Conservation (phyloP, 164 flowering plant species). For the Echeveria elegans region DNA sequence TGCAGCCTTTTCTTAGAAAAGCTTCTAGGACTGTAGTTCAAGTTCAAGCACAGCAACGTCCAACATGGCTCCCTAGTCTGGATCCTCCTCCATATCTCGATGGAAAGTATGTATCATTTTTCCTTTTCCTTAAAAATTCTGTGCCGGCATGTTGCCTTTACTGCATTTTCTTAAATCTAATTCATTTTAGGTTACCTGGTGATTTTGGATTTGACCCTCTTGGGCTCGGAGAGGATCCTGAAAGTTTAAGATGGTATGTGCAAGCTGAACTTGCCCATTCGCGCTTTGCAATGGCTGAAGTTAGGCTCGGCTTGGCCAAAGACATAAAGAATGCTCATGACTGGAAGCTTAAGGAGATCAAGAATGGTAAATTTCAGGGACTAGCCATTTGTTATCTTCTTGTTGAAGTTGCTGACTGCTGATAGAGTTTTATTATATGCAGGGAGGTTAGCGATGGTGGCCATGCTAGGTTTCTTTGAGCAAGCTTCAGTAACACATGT, state of each 20-base stretch:
- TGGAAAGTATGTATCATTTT: constrained; percentile 60
- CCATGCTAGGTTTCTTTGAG: constrained; percentile 78
- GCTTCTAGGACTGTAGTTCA: constrained; percentile 15
- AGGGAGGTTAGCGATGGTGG: constrained; percentile 91
- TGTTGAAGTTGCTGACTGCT: neutral
- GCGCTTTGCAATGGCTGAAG: constrained; percentile 97
- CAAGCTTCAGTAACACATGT: constrained; percentile 74
- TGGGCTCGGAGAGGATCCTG: constrained; percentile 91
- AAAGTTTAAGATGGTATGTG: constrained; percentile 81
- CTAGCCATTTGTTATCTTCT: constrained; percentile 10
- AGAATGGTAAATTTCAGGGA: constrained; percentile 44
- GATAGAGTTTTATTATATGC: constrained; percentile 37
- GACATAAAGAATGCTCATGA: constrained; percentile 53
- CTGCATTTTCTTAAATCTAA: neutral
- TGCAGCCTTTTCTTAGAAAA: constrained; percentile 15
- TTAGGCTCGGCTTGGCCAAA: constrained; percentile 84
- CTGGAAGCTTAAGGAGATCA: constrained; percentile 88
- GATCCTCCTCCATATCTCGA: constrained; percentile 85
- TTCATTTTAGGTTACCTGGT: constrained; percentile 48
- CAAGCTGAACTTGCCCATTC: constrained; percentile 92
- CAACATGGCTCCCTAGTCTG: constrained; percentile 93
- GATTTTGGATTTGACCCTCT: constrained; percentile 96
- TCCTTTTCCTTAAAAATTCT: neutral
- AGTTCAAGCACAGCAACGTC: constrained; percentile 59
- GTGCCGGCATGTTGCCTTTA: neutral